Evolutionary conservation across 2,329 filamentous ascomycete species (phyloP).

Genomic region (Coleophoma cylindrospora): DNA sequence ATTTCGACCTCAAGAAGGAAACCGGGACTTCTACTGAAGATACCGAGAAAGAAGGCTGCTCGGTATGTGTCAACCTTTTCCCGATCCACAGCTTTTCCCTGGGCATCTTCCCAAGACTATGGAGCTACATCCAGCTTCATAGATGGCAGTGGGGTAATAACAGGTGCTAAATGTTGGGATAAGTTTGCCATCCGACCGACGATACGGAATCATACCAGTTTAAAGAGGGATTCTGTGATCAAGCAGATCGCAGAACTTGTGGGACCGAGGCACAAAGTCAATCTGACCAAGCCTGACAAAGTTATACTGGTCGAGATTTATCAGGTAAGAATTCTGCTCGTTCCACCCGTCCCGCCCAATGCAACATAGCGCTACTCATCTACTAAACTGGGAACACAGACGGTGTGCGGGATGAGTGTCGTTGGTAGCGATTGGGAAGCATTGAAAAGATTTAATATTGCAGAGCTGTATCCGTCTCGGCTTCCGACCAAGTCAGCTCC

Average conservation of each 20-base stretch:
- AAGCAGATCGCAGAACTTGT: constrained; percentile 56
- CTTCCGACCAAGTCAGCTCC: constrained; percentile 8
- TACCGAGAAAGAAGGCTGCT: constrained; percentile 10
- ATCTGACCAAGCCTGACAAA: constrained; percentile 72
- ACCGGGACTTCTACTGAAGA: constrained; percentile 13
- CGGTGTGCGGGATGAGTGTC: constrained; percentile 73
- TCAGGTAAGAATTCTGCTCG: constrained; percentile 48
- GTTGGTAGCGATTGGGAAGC: constrained; percentile 65
- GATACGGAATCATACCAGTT: constrained; percentile 65
- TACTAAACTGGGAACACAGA: constrained; percentile 39
- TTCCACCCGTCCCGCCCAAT: background rate
- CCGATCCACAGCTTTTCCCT: background rate
- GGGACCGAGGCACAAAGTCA: constrained; percentile 65
- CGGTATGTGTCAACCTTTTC: constrained; percentile 14
- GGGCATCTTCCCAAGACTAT: background rate
- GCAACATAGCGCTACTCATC: constrained; percentile 11
- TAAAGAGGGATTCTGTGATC: constrained; percentile 67
- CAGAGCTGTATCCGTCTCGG: constrained; percentile 57
- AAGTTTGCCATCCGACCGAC: constrained; percentile 84
- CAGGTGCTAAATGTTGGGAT: background rate
- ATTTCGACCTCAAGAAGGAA: constrained; percentile 47
- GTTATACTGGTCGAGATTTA: constrained; percentile 77
- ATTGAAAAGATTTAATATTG: constrained; percentile 73
- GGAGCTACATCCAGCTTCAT: background rate
- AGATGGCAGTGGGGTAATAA: background rate